Base-by-base conservation (phyloP, 805 yeast species). In the Lipomyces kockii region DNA sequence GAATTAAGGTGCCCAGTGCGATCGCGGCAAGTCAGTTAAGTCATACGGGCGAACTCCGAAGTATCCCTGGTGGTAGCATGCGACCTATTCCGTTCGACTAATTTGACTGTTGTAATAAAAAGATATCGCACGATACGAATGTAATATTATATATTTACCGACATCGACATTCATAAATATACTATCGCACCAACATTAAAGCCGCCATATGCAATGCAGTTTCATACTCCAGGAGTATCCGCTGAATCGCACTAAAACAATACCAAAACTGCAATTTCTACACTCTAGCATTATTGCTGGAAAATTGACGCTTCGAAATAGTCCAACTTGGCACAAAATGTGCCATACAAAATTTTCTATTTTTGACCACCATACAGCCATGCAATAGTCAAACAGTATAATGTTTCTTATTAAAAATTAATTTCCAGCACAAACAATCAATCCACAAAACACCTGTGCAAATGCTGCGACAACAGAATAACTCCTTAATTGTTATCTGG, bases 1-100 rank as follows among this genome's bases (percentile, higher is more conserved):
- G 99, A 7, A 95, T 95, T 61, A 91, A 91, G 75, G 85, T 95
- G 1, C 99, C 99, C 0, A 92, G 97, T 79, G 97, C 98, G 0
- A 86, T 92, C 65, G 98, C 97, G 0, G 99, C 97, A 0, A 84
- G 88, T 74, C 39, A 77, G 76, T 63, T 63, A 2, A 65, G 69
- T 29, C 65, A 70, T 12, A 37, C 46, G 3, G 69, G 66, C 17
- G 59, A 61, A 39, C 39, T 68, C 35, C 63, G 69, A 22, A 58
- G 60, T 17, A 32, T 64, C 1, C 57, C 61, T 11, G 62, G 65
- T n/a, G 65, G 73, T 22, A 53, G 39, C 12, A 29, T 57, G 14
- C 51, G 63, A 34, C 70, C 71, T 1, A 20, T 71, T 39, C 73
- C 73, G 22, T 71, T 71, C 65, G 73, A 71, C 53, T 71, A 49